Evolutionary conservation across 2,329 filamentous ascomycete species (phyloP).

Genomic region (Aspergillus alliaceus): DNA sequence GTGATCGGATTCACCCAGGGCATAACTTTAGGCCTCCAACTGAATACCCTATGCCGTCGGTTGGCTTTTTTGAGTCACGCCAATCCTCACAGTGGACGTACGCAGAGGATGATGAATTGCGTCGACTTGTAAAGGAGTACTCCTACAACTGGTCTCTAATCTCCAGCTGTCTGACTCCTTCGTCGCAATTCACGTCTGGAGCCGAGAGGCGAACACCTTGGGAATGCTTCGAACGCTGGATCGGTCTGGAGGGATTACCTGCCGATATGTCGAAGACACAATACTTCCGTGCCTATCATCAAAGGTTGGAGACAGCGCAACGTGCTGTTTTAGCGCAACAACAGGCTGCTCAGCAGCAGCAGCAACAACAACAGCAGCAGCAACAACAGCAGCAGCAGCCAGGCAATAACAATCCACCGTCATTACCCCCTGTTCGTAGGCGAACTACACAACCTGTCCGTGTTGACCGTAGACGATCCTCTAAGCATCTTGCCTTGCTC

Average conservation of each 20-base stretch:
- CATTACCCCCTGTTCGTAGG: constrained; percentile 60
- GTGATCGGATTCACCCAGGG: constrained; percentile 84
- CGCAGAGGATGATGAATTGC: constrained; percentile 86
- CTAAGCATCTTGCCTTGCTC: constrained; percentile 82
- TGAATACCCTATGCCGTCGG: constrained; percentile 85
- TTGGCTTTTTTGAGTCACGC: constrained; percentile 85
- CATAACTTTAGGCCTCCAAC: constrained; percentile 93
- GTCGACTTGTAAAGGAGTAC: constrained; percentile 81
- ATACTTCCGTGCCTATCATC: constrained; percentile 80
- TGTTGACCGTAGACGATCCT: constrained; percentile 82
- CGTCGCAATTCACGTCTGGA: constrained; percentile 77
- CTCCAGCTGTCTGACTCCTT: constrained; percentile 72
- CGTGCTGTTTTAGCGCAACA: constrained; percentile 59
- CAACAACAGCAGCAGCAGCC: constrained; percentile 52
- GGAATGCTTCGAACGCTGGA: constrained; percentile 99
- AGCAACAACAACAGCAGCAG: constrained; percentile 50
- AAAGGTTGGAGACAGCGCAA: constrained; percentile 63
- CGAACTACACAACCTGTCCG: constrained; percentile 74
- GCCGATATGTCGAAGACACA: constrained; percentile 92
- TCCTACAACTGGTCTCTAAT: constrained; percentile 98
- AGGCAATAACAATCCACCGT: constrained; percentile 47
- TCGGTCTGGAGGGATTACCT: constrained; percentile 84
- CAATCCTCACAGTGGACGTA: constrained; percentile 88
- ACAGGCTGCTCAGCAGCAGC: constrained; percentile 47
- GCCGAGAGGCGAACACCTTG: constrained; percentile 89